Evolutionary conservation across 257 asterid genomes (phyloP).

Genomic region (Nicotiana paniculata): DNA sequence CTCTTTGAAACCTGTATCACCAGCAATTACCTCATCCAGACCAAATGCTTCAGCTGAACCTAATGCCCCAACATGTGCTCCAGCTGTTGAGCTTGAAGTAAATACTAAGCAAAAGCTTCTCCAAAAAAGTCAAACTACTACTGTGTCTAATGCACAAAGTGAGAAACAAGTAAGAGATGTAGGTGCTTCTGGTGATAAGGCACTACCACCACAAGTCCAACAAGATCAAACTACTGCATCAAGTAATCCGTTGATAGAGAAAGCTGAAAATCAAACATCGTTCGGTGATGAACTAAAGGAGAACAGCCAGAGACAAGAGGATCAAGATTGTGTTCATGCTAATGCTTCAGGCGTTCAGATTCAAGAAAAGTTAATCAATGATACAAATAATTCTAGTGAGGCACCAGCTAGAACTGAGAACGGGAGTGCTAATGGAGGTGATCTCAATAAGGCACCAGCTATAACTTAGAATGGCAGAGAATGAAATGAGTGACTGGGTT

Average conservation of each 20-base stretch:
- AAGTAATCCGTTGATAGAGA: constrained; percentile 16
- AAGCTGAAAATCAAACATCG: constrained; percentile 20
- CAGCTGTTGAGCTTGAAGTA: constrained; percentile 16
- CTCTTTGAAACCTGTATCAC: constrained; percentile 1
- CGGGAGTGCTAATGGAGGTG: constrained; percentile 2
- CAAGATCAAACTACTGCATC: constrained; percentile 21
- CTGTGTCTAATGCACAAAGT: constrained; percentile 1
- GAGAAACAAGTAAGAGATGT: neutral
- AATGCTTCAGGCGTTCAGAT: constrained; percentile 12
- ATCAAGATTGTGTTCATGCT: constrained; percentile 13
- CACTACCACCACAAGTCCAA: constrained; percentile 15
- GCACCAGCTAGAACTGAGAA: neutral
- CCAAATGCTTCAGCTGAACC: neutral
- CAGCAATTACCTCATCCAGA: neutral
- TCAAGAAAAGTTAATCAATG: constrained; percentile 16
- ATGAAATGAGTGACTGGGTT: neutral
- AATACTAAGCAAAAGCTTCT: constrained; percentile 33
- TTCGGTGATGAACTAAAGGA: constrained; percentile 23
- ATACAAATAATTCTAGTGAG: neutral
- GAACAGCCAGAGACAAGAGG: constrained; percentile 4
- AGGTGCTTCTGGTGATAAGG: neutral
- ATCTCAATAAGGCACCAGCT: constrained; percentile 3
- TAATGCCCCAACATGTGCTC: neutral
- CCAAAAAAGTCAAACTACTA: constrained; percentile 14
- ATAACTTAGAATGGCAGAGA: constrained; percentile 8